Base-by-base conservation (phyloP, 495 filamentous ascomycete genomes). In the Hypoxylon rickii region DNA sequence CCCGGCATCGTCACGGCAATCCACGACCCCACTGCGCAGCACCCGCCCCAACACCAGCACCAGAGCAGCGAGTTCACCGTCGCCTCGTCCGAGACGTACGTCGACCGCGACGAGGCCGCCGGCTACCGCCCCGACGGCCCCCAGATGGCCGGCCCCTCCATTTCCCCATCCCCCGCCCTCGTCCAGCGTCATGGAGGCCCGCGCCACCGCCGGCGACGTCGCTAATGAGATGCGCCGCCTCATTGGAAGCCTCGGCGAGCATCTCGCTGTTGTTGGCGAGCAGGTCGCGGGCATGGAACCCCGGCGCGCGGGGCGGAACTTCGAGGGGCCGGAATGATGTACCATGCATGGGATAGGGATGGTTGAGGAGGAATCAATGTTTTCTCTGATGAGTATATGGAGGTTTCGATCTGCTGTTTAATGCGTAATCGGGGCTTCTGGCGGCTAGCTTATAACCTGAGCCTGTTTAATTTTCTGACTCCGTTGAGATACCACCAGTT, bases 161-260 rank as follows among this genome's bases (percentile, higher is more conserved):
- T 29, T 12, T 47, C 8, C 45, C 67, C 15, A 68, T 78, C 2
- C 71, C 8, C 73, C 73, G 16, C 79, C 82, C 37, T 71, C 76
- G 26, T 58, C 69, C 15, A 76, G 72, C n/a, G 78, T 80, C 22
- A 68, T 86, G 61, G 71, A 75, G 45, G 79, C 80, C 8, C 65
- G 76, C 24, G 81, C 79, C 8, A 75, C 73, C 7, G 63, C 70
- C 0, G 72, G 73, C 11, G 71, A 83, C 48, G 70, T 86, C 57
- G 59, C 70, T n/a, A 73, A 76, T 4, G 84, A 87, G 70, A 61
- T 86, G 46, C 72, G 75, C 45, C 65, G 82, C 3, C 61, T 84
- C 33, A 61, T 86, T 22, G 76, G 70, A 5, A 79, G 72, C 36
- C 69, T 84, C 7, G 66, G 70, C 16, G 74, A 78, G 12, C 76